Base-by-base conservation (phyloP, 768 basidiomycete genomes). In the Boletus reticulatus region DNA sequence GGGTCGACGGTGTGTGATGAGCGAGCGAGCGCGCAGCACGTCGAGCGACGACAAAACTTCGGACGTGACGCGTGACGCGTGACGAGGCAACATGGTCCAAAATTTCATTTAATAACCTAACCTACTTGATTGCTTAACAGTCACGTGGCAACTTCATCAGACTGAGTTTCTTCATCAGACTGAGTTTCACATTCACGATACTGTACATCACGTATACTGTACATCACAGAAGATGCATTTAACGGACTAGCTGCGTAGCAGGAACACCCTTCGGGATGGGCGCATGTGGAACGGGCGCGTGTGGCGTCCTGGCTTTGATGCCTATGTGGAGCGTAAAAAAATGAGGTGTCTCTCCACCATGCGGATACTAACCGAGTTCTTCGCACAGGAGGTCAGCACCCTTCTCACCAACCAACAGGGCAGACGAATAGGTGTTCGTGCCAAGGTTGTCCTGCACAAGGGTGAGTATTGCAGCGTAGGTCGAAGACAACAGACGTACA, bases 361-460 rank as follows among this genome's bases (percentile, higher is more conserved):
- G 14, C 14, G 8, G 31, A 17, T 43, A 56, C 76, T 52, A 60
- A 84, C 84, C 85, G 44, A 88, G 79, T 4, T 87, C 85, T 71
- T 85, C 82, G 8, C 78, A 76, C 39, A 88, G 66, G 42, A 88
- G 67, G 60, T 76, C 73, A 14, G 84, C 84, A 32, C 83, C 85
- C 73, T 87, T 87, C 76, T 88, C 85, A 31, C 86, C 85, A 38
- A 87, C 82, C 32, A 87, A 67, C 58, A 88, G 70, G 16, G 86
- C 87, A 53, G 84, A 84, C 32, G 84, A 87, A 73, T 87, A 87
- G 6, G 85, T 87, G 76, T 86, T 86, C 42, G 85, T 86, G 56
- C 84, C 85, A 60, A 87, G 70, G 70, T 88, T 88, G 61, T 85
- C 85, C 83, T 84, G 52, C n/a, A 51, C 39, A 29, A 12, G 20